Evolutionary conservation across 495 filamentous ascomycete genomes (phyloP), one percentile per base, ranked within the genome.

Genomic region (Coniosporium apollinis): DNA sequence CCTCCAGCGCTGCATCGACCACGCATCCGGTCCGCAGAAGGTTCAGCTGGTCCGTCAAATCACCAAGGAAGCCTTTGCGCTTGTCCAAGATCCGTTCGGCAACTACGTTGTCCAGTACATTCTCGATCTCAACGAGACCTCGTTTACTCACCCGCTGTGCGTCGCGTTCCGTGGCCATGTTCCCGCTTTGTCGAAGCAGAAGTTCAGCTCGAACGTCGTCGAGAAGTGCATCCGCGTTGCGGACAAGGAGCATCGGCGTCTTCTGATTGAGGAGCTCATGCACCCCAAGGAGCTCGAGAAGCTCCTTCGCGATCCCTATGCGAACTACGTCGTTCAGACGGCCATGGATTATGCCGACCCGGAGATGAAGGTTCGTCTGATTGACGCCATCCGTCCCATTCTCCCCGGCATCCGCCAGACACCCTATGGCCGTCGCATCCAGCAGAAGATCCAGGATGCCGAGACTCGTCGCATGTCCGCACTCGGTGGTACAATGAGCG

Each of bases 51-150:
- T 97, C 42, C 60, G 67, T 28, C 70, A 79, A 47, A 94, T 97
- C 51, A 93, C 84, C 2, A 60, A 66, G 17, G 76, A 93, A 45
- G 77, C 83, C 6, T 77, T 79, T 44, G 56, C 70, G 11, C 72
- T 97, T 8, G 83, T 96, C 10, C 84, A 93, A 51, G 91, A 97
- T 55, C 87, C 89, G 0, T 97, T 92, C 46, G 89, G 89, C 46
- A 97, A 97, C 54, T 97, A 97, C 47, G 89, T 97, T 28, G 76
- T 97, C 26, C 89, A 97, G 59, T 97, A 97, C 55, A 93, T 97
- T 48, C 72, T 97, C 41, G 89, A 97, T 54, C 70, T 94, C 25
- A 76, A 75, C 38, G 83, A 94, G 50, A 56, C 72, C 1, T 61
- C 58, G 38, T 93, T 92, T 58, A 91, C 85, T 6, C 74, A 82